Conservation (phyloP, 306 rosid genomes). For the Pyrus pyrifolia region DNA sequence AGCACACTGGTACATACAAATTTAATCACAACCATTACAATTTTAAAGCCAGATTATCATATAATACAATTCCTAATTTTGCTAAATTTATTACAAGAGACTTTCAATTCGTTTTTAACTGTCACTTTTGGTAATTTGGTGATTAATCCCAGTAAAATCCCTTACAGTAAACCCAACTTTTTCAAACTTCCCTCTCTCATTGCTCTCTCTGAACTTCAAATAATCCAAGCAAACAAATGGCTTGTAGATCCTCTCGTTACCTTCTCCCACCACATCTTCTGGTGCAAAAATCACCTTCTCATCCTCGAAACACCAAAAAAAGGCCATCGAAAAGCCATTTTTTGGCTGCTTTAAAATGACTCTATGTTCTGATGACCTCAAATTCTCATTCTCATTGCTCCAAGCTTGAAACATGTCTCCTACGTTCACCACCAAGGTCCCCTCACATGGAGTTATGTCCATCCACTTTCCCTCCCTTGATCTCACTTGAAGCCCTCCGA, state of each 20-base stretch:
- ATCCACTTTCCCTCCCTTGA: conserved; percentile 77
- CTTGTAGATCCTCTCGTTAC: conserved; percentile 36
- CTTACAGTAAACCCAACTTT: conserved; percentile 83
- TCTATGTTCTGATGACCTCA: conserved; percentile 85
- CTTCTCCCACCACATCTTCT: conserved; percentile 66
- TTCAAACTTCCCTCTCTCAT: conserved; percentile 79
- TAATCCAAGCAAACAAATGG: conserved; percentile 69
- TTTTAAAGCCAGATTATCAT: neutral
- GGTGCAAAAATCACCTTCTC: conserved; percentile 64
- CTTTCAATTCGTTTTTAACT: neutral
- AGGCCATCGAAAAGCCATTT: conserved; percentile 73
- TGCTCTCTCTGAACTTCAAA: conserved; percentile 75
- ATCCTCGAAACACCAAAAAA: conserved; percentile 85
- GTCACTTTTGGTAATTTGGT: conserved; percentile 12
- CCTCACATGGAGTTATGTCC: conserved; percentile 69
- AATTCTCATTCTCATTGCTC: conserved; percentile 52
- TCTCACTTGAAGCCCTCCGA: conserved; percentile 84
- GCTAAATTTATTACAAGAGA: neutral
- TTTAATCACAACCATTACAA: neutral
- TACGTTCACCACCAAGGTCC: conserved; percentile 71
- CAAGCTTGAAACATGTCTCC: conserved; percentile 97
- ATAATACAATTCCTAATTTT: neutral
- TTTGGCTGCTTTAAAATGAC: conserved; percentile 54
- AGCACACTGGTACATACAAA: neutral
- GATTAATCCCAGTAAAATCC: conserved; percentile 65